A percentile compares a stretch with the other conserved stretches of the same genome.
Evolutionary conservation across 2,329 filamentous ascomycete genomes (phyloP).

Genomic region (Knufia fluminis): DNA sequence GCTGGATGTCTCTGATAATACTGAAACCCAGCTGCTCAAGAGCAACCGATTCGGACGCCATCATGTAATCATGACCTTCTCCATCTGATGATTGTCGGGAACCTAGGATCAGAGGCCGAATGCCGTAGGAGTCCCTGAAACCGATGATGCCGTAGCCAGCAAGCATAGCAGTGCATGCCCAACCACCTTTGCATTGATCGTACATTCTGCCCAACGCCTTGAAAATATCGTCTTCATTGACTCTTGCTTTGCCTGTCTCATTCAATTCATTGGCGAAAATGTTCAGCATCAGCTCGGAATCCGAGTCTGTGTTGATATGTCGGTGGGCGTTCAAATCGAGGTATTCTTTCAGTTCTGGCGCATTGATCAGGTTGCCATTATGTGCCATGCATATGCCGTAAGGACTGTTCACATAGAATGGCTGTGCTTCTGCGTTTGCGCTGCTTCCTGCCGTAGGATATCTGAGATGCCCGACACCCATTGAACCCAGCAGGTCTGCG

Average conservation of each 20-base stretch:
- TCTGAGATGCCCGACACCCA: conserved; percentile 76
- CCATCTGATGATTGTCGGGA: conserved; percentile 59
- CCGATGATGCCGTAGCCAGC: conserved; percentile 72
- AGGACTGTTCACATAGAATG: conserved; percentile 83
- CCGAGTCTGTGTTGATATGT: conserved; percentile 84
- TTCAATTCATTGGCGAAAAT: conserved; percentile 76
- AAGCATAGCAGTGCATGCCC: conserved; percentile 73
- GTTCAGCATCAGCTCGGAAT: conserved; percentile 81
- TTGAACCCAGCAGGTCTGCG: conserved; percentile 67
- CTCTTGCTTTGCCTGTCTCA: conserved; percentile 70
- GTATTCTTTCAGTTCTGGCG: conserved; percentile 57
- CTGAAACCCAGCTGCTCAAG: conserved; percentile 71
- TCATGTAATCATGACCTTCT: conserved; percentile 70
- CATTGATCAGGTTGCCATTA: conserved; percentile 85
- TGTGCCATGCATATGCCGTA: conserved; percentile 74
- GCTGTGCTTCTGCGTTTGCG: conserved; percentile 76
- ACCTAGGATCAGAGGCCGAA: conserved; percentile 72
- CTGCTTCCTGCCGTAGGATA: conserved; percentile 86
- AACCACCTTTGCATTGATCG: conserved; percentile 61
- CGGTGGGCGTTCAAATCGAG: conserved; percentile 71
- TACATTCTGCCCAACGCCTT: conserved; percentile 64
- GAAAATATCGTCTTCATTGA: conserved; percentile 71
- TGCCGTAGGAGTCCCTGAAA: conserved; percentile 71
- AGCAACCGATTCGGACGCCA: conserved; percentile 82
- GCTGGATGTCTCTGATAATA: conserved; percentile 66